phyloP scores from a whole-genome alignment of 2,329 filamentous ascomycete genomes.

The Thielaviopsis euricoi region DNA sequence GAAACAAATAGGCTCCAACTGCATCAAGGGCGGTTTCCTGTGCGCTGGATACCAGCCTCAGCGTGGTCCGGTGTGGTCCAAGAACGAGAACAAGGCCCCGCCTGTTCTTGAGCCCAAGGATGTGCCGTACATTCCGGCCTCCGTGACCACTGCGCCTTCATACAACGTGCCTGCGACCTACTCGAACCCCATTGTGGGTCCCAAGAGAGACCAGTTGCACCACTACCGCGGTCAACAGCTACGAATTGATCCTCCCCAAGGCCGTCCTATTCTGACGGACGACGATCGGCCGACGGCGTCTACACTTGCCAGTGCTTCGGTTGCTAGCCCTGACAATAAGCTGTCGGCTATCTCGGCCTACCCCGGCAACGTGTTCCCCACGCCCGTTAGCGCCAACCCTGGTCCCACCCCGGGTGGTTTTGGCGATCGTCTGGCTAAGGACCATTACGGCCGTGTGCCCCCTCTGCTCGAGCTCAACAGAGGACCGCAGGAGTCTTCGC shows the following conservation, averaged over 20 bases:
- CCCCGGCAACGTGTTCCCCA: conserved; percentile 39
- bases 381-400: conserved; percentile 42
- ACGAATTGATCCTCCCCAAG: conserved; percentile 46
- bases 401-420: conserved; percentile 25
- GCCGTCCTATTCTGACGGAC: conserved; percentile 34
- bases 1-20: conserved; percentile 74
- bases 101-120: conserved; percentile 77
- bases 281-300: conserved; percentile 44
- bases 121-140: conserved; percentile 41
- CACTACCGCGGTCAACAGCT: conserved; percentile 45
- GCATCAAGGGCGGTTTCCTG: conserved; percentile 72
- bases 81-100: conserved; percentile 51
- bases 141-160: conserved; percentile 21
- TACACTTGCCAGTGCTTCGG: conserved; percentile 38
- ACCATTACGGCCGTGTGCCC: conserved; percentile 42
- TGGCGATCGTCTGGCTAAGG: conserved; percentile 34
- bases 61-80: conserved; percentile 56
- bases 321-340: conserved; percentile 43
- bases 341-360: conserved; percentile 40
- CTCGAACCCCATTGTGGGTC: conserved; percentile 19
- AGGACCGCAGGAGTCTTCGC: conserved; percentile 35
- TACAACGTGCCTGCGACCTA: conserved; percentile 42
- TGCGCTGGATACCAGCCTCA: conserved; percentile 84
- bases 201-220: conserved; percentile 40
- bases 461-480: conserved; percentile 42